phyloP scores from a whole-genome alignment of 257 asterid species.

The Nemophila menziesii region DNA sequence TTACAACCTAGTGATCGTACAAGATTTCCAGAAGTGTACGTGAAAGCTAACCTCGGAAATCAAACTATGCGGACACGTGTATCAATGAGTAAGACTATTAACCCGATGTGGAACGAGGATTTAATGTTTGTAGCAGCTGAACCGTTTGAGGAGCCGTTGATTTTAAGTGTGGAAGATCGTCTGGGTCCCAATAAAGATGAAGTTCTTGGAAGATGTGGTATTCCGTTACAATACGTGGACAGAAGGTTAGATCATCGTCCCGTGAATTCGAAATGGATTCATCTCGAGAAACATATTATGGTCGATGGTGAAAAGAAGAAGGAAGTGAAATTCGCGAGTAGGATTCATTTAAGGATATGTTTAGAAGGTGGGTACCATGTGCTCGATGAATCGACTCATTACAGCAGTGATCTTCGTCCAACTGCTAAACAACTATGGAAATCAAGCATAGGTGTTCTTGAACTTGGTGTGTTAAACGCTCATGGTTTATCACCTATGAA shows the following conservation, averaged over 20 bases:
- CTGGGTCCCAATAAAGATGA: constrained; percentile 37
- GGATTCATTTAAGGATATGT: constrained; percentile 37
- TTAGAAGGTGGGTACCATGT: constrained; percentile 47
- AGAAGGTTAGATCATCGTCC: constrained; percentile 37
- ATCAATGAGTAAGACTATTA: constrained; percentile 29
- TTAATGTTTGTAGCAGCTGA: constrained; percentile 41
- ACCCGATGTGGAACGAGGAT: constrained; percentile 48
- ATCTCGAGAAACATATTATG: constrained; percentile 35
- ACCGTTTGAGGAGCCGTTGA: constrained; percentile 36
- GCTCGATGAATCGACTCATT: constrained; percentile 40
- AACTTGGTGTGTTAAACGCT: constrained; percentile 35
- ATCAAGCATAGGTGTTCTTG: constrained; percentile 36
- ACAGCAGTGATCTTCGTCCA: constrained; percentile 44
- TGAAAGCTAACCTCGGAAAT: constrained; percentile 31
- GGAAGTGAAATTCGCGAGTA: constrained; percentile 35
- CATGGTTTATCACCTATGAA: constrained; percentile 38
- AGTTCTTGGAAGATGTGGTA: constrained; percentile 30
- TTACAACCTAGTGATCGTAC: constrained; percentile 27
- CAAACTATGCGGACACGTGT: constrained; percentile 35
- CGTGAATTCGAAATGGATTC: constrained; percentile 27
- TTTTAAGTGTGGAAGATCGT: constrained; percentile 39
- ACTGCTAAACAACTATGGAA: constrained; percentile 42
- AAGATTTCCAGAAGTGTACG: constrained; percentile 36
- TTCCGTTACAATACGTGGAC: constrained; percentile 24
- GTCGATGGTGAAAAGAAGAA: constrained; percentile 37